Percentiles rank a stretch among this genome's conserved stretches.
Evolutionary conservation across 2,329 filamentous ascomycete species (phyloP).

Genomic region (Clonostachys rhizophaga): DNA sequence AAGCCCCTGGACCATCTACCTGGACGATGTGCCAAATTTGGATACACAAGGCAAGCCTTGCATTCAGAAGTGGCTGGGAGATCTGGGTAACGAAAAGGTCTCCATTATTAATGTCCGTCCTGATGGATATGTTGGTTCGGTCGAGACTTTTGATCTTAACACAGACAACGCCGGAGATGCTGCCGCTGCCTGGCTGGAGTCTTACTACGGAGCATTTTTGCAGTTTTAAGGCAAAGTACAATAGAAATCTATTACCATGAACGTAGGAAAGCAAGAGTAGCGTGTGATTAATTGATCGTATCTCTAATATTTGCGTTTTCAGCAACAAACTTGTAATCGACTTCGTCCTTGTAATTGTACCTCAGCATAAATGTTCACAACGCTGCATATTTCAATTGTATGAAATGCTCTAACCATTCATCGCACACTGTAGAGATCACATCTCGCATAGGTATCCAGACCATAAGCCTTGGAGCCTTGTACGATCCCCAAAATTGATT

Average conservation of each 20-base stretch:
- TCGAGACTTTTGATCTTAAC: conserved; percentile 48
- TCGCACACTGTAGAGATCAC: too few species aligned
- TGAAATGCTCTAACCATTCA: too few species aligned
- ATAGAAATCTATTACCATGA: conserved; percentile 63
- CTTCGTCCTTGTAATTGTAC: too few species aligned
- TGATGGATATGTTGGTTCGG: conserved; percentile 69
- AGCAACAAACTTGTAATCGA: conserved; percentile 6
- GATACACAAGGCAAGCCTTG: conserved; percentile 41
- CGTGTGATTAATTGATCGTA: conserved; percentile 53
- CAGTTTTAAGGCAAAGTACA: conserved; percentile 48
- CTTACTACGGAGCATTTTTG: conserved; percentile 49
- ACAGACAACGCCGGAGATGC: conserved; percentile 44
- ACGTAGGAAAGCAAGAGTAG: conserved; percentile 64
- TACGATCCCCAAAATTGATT: too few species aligned
- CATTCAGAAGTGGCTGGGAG: conserved; percentile 67
- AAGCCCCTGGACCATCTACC: conserved; percentile 68
- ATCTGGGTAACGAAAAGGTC: conserved; percentile 49
- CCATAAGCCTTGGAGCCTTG: too few species aligned
- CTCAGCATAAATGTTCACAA: too few species aligned
- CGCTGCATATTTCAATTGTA: too few species aligned
- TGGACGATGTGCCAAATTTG: conserved; percentile 58
- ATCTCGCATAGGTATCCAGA: too few species aligned
- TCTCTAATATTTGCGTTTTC: neutral
- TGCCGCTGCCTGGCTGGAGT: conserved; percentile 49
- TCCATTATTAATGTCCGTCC: conserved; percentile 66